Base-by-base conservation (phyloP, 768 basidiomycete species). In the Harrya chromipes region DNA sequence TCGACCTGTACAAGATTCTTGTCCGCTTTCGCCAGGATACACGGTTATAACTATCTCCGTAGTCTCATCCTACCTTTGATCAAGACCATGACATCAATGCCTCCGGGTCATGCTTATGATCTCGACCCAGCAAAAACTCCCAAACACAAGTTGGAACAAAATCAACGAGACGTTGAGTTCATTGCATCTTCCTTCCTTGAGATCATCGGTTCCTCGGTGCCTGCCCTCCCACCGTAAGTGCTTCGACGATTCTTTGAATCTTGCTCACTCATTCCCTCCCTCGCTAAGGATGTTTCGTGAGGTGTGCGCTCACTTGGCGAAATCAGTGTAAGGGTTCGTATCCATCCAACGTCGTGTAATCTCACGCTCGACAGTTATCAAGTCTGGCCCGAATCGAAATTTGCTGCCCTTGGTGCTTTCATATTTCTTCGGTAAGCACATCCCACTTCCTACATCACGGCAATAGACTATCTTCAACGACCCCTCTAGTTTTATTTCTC, bases 11-110 rank as follows among this genome's bases (percentile, higher is more conserved):
- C 88, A n/a, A 74, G 88, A 37, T 85, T 97, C 50, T 70, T 97
- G 39, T 90, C 90, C 6, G 82, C 84, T 2, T 94, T 94, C 58
- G 90, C 90, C 4, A 84, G 78, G 62, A 82, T 87, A n/a, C 90
- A 94, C 53, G 94, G 94, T 4, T 97, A 95, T 66, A 84, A 85
- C 49, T 97, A 95, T 66, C 73, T 97, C n/a, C 80, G 93, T 17
- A 81, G 77, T 39, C 75, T 94, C 20, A 79, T 95, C 40, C 73
- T 78, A 37, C 90, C 92, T 4, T 74, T 95, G 26, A 77, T 97
- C 54, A 79, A 84, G 55, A 80, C 79, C 19, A 87, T 97, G 79
- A 68, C 77, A 6, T 73, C 79, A 6, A 78, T 89, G 68, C 89
- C 91, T 2, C 63, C 81, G 7, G 90, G 85, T 10, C 82, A 81